Evolutionary conservation across 2,329 filamentous ascomycete genomes (phyloP), one percentile per base, ranked within the genome.

Genomic region (Leptographium lundbergii): DNA sequence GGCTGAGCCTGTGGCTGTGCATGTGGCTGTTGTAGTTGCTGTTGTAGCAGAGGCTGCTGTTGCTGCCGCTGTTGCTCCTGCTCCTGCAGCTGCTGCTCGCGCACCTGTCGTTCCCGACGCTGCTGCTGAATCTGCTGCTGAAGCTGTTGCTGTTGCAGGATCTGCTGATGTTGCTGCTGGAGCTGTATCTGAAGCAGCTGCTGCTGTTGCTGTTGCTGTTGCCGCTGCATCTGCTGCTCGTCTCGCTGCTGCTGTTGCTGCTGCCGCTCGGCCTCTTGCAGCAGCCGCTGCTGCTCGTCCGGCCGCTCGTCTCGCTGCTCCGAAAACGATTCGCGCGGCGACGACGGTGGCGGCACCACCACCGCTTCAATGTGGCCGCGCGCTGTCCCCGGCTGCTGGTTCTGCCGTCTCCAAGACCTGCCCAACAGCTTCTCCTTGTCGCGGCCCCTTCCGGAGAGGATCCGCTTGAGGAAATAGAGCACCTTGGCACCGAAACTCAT

Each of bases 381-480:
- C 3, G 53, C 34, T 13, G 29, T 34, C 22, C 22, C 54, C 9
- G 36, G 11, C 36, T 45, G 53, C 29, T 13, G 22, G 27, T 14
- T 27, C 25, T 13, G 48, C 42, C 42, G 17, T 42, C 48, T n/a
- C 27, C 42, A 6, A 14, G 14, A 17, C 45, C 50, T 19, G 14
- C 52, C 50, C 39, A 17, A 19, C 11, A 58, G n/a, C 56, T 75
- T 74, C 64, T 75, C 73, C 59, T 71, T 69, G 24, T 69, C 68
- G 24, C 66, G 65, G 17, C 19, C 17, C 25, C 54, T 17, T 2
- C 39, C 39, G 6, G 29, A 32, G 25, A 56, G 39, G 17, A 56
- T 29, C 0, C 54, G 54, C 24, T 22, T 24, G 24, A 55, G 10
- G 36, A 55, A 14, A 17, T 22, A 25, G 6, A 45, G 14, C 10